Percentiles rank a stretch among this genome's conserved stretches.
Evolutionary conservation across 352 stramenopile genomes (phyloP).

Genomic region (Pilasporangium apinafurcum): DNA sequence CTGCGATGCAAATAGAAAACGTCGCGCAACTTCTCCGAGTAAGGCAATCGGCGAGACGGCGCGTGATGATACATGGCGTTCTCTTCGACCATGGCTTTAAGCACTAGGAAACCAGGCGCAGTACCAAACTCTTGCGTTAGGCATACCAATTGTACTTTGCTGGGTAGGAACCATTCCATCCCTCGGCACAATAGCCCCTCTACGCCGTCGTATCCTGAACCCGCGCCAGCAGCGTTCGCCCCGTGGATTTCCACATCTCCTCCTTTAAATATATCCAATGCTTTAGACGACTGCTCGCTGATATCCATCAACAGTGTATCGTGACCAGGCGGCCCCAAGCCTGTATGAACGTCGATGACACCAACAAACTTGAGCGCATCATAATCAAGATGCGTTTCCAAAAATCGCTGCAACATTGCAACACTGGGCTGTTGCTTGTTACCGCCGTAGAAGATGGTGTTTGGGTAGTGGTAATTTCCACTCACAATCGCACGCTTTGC

Average conservation of each 20-base stretch:
- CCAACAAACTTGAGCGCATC: slow-evolving; percentile 25
- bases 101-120: slow-evolving; percentile 38
- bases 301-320: slow-evolving; percentile 50
- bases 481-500: slow-evolving; percentile 83
- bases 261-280: slow-evolving; percentile 17
- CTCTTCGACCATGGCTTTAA: slow-evolving; percentile 55
- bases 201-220: slow-evolving; percentile 48
- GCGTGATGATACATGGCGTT: slow-evolving; percentile 50
- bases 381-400: slow-evolving; percentile 44
- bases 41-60: slow-evolving; percentile 35
- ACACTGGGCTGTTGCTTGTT: slow-evolving; percentile 64
- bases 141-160: slow-evolving; percentile 19
- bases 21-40: slow-evolving; percentile 56
- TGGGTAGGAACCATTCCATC: slow-evolving; percentile 17
- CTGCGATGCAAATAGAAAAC: slow-evolving; percentile 77
- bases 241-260: slow-evolving; percentile 18
- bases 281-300: slow-evolving; percentile 11
- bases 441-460: slow-evolving; percentile 86
- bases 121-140: slow-evolving; percentile 75
- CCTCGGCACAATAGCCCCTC: slow-evolving; percentile 36
- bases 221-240: slow-evolving; percentile 19
- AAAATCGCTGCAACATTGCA: slow-evolving; percentile 49
- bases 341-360: slow-evolving; percentile 93
- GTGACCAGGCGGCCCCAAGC: slow-evolving; percentile 64
- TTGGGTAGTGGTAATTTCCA: slow-evolving; percentile 86